These are phyloP conservation scores for Boeremia exigua DNA, from an alignment of 2,329 filamentous ascomycete genomes.

Conservation along the genomic window DNA sequence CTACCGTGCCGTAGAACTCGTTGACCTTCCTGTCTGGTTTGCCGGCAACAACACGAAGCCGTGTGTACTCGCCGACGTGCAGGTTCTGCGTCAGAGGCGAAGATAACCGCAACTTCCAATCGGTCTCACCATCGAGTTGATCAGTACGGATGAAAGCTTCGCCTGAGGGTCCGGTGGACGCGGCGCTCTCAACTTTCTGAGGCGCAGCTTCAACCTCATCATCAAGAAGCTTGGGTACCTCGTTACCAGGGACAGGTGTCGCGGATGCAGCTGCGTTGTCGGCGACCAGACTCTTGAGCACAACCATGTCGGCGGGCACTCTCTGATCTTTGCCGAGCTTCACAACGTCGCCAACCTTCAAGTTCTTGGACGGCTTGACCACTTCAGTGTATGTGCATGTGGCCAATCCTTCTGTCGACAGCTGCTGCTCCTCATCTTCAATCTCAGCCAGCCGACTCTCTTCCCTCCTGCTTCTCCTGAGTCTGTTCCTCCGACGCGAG, in stretches of 20 bases:
- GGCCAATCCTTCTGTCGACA: constrained; percentile 42
- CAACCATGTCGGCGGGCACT: constrained; percentile 91
- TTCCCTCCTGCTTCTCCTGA: constrained; percentile 43
- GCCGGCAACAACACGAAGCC: constrained; percentile 75
- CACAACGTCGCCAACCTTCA: constrained; percentile 94
- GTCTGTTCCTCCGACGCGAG: constrained; percentile 39
- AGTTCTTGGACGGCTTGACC: constrained; percentile 80
- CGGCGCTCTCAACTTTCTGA: constrained; percentile 24
- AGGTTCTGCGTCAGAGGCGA: constrained; percentile 86
- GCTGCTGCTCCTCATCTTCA: constrained; percentile 68
- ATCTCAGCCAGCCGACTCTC: constrained; percentile 66
- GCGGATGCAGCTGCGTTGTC: constrained; percentile 15
- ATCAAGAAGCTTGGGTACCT: constrained; percentile 29
- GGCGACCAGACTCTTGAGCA: constrained; percentile 77
- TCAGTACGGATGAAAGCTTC: constrained; percentile 98
- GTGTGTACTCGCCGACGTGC: constrained; percentile 70
- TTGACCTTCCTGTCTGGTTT: constrained; percentile 95
- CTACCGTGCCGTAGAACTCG: constrained; percentile 89
- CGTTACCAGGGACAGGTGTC: constrained; percentile 1
- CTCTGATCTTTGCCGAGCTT: constrained; percentile 91
- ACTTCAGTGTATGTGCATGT: constrained; percentile 68
- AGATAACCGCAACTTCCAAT: constrained; percentile 94
- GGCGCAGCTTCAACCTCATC: constrained; percentile 15
- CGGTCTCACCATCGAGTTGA: constrained; percentile 95
- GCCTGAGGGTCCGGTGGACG: constrained; percentile 59